Conservation (phyloP, 2,329 filamentous ascomycete genomes). For the Exophiala sp. region DNA sequence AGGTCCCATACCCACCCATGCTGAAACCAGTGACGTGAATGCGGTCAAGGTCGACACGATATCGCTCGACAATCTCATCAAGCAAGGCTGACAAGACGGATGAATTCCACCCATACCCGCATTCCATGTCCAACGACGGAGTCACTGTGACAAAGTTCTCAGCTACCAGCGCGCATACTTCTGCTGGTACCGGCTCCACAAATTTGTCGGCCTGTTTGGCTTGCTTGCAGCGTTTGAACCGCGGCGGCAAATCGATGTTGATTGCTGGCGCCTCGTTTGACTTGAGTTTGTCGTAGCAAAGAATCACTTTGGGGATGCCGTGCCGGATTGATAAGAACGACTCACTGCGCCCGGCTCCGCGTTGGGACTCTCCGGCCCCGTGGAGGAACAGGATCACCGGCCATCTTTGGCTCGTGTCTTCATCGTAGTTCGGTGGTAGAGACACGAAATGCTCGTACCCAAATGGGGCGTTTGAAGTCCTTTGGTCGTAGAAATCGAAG, state of each 20-base stretch:
- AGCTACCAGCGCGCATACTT: constrained; percentile 14
- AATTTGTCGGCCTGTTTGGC: constrained; percentile 14
- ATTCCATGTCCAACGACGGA: constrained; percentile 19
- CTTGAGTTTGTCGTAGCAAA: constrained; percentile 22
- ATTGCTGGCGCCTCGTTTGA: constrained; percentile 10
- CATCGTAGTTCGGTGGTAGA: constrained; percentile 15
- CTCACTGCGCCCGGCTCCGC: constrained; percentile 1
- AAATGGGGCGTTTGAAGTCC: constrained; percentile 18
- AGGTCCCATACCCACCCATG: constrained; percentile 22
- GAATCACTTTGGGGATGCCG: constrained; percentile 19
- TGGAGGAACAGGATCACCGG: constrained; percentile 21
- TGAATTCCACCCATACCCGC: constrained; percentile 20
- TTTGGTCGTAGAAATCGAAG: constrained; percentile 19
- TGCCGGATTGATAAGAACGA: constrained; percentile 17
- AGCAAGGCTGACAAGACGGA: constrained; percentile 18
- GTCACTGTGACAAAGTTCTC: constrained; percentile 23
- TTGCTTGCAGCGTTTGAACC: constrained; percentile 8
- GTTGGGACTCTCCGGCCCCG: constrained; percentile 20
- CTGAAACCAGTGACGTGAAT: constrained; percentile 23
- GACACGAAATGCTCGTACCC: constrained; percentile 23
- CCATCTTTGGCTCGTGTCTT: constrained; percentile 7
- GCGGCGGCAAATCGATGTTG: constrained; percentile 9
- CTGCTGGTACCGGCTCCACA: constrained; percentile 9
- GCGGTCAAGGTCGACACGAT: constrained; percentile 16
- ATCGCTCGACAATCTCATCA: constrained; percentile 19